Evolutionary conservation across 495 filamentous ascomycete genomes (phyloP).

Genomic region (Schizothecium vesticola): DNA sequence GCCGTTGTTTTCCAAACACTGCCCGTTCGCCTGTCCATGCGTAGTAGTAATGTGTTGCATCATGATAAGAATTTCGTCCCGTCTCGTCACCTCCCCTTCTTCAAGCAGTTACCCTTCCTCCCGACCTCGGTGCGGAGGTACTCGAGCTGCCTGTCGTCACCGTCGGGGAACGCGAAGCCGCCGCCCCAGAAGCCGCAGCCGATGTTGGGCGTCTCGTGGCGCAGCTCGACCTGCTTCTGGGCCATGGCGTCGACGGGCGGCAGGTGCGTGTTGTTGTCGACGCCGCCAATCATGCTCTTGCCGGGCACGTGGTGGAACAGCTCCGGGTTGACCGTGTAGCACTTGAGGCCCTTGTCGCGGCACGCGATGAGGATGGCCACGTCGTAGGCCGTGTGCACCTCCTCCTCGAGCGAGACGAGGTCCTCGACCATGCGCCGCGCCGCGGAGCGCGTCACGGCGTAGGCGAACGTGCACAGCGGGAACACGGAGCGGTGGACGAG

Average conservation of each 20-base stretch:
- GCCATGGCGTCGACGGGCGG: constrained; percentile 15
- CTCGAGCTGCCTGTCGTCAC: constrained; percentile 5
- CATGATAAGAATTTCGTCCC: background rate
- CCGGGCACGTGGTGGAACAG: constrained; percentile 18
- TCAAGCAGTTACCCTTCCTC: constrained; percentile 14
- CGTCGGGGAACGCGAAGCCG: constrained; percentile 6
- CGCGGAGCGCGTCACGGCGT: constrained; percentile 26
- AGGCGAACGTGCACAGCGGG: constrained; percentile 32
- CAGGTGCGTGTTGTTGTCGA: constrained; percentile 11
- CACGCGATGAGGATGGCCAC: constrained; percentile 17
- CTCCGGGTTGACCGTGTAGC: constrained; percentile 16
- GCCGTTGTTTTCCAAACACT: background rate
- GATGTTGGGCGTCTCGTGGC: constrained; percentile 17
- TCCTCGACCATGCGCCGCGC: constrained; percentile 26
- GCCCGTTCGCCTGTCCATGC: background rate
- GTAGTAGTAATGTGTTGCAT: background rate
- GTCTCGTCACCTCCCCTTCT: constrained; percentile 2
- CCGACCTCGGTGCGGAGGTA: constrained; percentile 10
- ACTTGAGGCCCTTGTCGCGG: constrained; percentile 10
- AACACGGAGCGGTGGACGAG: constrained; percentile 26
- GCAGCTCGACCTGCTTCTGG: constrained; percentile 9
- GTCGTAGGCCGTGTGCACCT: constrained; percentile 24
- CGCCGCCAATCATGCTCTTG: constrained; percentile 15
- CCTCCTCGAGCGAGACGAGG: constrained; percentile 20
- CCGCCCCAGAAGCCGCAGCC: constrained; percentile 15